Evolutionary conservation across 129 eudicot species (phyloP), one percentile per base, ranked within the genome.

Genomic region (Chrysanthemum lavandulifolium): DNA sequence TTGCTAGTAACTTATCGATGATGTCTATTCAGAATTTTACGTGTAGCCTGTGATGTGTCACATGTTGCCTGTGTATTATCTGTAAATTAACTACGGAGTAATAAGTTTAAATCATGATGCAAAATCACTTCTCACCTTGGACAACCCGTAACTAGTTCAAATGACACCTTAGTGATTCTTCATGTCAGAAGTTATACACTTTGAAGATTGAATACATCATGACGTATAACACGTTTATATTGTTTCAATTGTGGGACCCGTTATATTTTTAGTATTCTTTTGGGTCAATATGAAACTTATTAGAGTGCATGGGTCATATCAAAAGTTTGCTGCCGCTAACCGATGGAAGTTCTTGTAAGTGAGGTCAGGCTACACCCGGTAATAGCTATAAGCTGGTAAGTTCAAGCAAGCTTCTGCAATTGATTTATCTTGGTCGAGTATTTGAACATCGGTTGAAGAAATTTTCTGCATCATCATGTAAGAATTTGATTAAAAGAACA

Each of bases 371-470:
- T 63, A 72, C 50, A 55, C 56, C 29, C 6, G 16, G 16, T 77
- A 59, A 69, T 63, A 55, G 61, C 80, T 71, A 69, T 73, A 85
- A 43, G 79, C 84, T 13, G 84, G 74, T 67, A 74, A 67, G 74
- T 87, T 76, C 59, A 87, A 74, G 72, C 88, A 74, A 64, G 69
- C 78, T 31, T 59, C 64, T 6, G 91, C 93, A 76, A 75, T 74
- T 56, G 77, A 66, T 81, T 76, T 83, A 75, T 90, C 90, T 49
- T 79, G 82, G 6, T 85, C 91, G 1, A 68, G 52, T 83, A 90
- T 77, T 69, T 79, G 80, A 73, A 71, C 43, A 66, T 76, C 74
- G 2, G 16, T 54, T 14, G 71, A 25, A 62, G 23, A 15, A 49
- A 52, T 62, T 61, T 56, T 72, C 91, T 86, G 85, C 31, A 2